phyloP scores from a whole-genome alignment of 352 stramenopile genomes.

The Paralagenidium karlingii region DNA sequence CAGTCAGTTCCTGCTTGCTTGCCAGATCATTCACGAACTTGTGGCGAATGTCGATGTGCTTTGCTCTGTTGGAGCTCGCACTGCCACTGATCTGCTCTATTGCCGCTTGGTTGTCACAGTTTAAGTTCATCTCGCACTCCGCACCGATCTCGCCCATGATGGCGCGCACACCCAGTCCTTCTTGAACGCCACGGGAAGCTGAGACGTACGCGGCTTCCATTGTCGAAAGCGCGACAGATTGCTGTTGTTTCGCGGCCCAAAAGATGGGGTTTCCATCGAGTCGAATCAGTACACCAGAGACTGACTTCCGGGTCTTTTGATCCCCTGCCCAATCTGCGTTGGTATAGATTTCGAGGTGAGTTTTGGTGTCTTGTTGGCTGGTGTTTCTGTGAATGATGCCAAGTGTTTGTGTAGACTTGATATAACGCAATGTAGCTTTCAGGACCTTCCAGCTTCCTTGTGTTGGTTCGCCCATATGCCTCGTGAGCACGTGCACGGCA shows the following conservation, averaged over 20 bases:
- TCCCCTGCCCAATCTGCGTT: conserved; percentile 10
- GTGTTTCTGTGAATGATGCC: no score
- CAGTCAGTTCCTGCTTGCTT: no score
- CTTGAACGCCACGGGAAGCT: not conserved
- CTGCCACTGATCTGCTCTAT: conserved; percentile 5
- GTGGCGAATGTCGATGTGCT: conserved; percentile 5
- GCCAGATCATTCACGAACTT: conserved; percentile 7
- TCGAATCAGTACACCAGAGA: conserved; percentile 4
- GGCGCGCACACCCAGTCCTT: conserved; percentile 2
- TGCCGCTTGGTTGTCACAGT: conserved; percentile 4
- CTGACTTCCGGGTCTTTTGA: conserved; percentile 6
- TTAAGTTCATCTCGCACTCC: not conserved
- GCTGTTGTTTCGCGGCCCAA: conserved; percentile 8
- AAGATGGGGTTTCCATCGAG: conserved; percentile 6
- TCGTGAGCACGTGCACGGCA: no score
- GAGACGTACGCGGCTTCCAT: conserved; percentile 10
- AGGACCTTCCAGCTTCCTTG: no score
- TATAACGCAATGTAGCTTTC: no score
- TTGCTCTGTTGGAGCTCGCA: not conserved
- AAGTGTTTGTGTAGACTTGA: no score
- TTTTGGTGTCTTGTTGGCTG: not conserved
- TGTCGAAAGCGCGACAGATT: conserved; percentile 3
- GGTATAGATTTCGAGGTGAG: conserved; percentile 5
- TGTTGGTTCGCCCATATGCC: no score
- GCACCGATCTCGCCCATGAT: conserved; percentile 3